Base-by-base conservation (phyloP, 371 early-diverging fungal genomes). In the Saksenaea vasiformis region DNA sequence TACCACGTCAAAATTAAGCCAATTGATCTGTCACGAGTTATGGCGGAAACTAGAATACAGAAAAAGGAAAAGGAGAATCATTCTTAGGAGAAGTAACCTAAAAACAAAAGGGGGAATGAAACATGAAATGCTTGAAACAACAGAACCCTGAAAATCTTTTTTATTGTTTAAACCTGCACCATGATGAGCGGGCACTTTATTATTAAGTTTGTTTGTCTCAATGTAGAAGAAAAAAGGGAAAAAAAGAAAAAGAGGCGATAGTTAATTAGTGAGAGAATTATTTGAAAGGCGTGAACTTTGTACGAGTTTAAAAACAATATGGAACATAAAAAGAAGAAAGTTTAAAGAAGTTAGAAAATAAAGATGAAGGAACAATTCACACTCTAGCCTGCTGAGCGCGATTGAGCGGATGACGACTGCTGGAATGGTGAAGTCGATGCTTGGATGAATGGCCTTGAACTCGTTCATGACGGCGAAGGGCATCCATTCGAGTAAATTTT, bases 401-500 rank as follows among this genome's bases (percentile, higher is more conserved):
- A 41, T 56, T 17, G 22, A 47, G 22, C 5, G 22, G 24, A 22
- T 47, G 51, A 3, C 51, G 51, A 9, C 51, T 47, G 11, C 51
- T 47, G 24, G 51, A 47, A 22, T 47, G 51, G 51, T 47, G 51
- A 22, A 47, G 51, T 22, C 51, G n/a, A 22, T 47, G 51, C 22
- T 47, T 47, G 19, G 51, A 47, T 47, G 69, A 37, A 58, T 80
- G 81, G 2, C 76, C 73, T 53, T 80, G 81, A 5, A 78, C 76
- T 28, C 78, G 61, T 63, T 80, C 81, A 66, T 80, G 81, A 27
- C 81, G 69, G 39, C 81, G 69, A n/a, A 80, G 39, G 2, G 81
- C 81, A 71, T 80, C 81, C 73, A 76, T 77, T 7, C 81, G 57
- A 36, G 81, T 80, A 57, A 80, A 80, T 39, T 69, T 74, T 63